These are phyloP conservation scores for Chloranthus sessilifolius DNA, from an alignment of 164 flowering plant genomes.

Conservation along the genomic window DNA sequence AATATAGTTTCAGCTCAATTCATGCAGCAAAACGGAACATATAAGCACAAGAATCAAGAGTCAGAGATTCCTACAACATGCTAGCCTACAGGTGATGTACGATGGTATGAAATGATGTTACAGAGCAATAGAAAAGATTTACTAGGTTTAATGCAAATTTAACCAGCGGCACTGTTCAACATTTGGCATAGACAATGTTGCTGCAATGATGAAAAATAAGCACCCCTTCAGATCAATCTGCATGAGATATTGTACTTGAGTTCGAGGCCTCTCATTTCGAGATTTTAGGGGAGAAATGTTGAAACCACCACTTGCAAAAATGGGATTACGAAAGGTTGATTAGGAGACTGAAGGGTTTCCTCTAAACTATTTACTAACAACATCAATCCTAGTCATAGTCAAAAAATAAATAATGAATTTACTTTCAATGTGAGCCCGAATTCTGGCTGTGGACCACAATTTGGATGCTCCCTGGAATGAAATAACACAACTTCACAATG, in stretches of 20 bases:
- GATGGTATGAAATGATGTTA: too few species aligned
- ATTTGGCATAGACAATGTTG: slow-evolving; percentile 93
- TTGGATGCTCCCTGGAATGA: slow-evolving; percentile 92
- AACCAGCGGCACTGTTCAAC: slow-evolving; percentile 98
- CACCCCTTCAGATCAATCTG: slow-evolving; percentile 99
- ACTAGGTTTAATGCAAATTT: too few species aligned
- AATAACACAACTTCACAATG: slow-evolving; percentile 84
- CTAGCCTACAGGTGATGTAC: too few species aligned
- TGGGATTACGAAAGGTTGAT: slow-evolving; percentile 1
- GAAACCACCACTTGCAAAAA: slow-evolving; percentile 84
- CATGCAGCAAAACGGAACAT: too few species aligned
- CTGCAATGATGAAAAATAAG: slow-evolving; percentile 81
- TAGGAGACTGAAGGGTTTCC: not conserved
- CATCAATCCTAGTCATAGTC: slow-evolving; percentile 4
- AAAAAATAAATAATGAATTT: slow-evolving; percentile 12
- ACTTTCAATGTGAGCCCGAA: slow-evolving; percentile 97
- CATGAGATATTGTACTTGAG: slow-evolving; percentile 98
- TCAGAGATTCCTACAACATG: too few species aligned
- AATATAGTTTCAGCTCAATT: too few species aligned
- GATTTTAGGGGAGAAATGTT: slow-evolving; percentile 89
- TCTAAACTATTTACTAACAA: slow-evolving; percentile 1
- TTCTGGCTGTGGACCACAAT: slow-evolving; percentile 96
- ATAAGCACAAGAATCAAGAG: too few species aligned
- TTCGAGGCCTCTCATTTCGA: slow-evolving; percentile 81
- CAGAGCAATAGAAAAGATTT: too few species aligned